Conservation (phyloP, 805 yeast genomes). For the Diddensiella transvaalensis region DNA sequence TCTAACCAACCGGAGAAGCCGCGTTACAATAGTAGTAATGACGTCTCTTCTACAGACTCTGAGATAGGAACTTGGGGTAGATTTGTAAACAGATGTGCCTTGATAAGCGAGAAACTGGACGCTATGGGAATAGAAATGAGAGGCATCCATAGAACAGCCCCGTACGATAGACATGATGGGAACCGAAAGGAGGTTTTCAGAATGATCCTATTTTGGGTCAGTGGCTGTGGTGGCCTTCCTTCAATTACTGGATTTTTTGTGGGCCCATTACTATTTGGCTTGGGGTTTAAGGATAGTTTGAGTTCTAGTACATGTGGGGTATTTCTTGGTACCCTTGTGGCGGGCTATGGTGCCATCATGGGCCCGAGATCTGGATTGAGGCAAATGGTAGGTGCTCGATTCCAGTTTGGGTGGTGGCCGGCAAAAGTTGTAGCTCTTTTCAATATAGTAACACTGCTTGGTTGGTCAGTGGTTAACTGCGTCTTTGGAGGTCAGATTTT, state of each 20-base stretch:
- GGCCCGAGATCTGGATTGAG: constrained; percentile 90
- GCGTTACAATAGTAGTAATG: neutral
- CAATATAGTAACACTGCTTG: constrained; percentile 71
- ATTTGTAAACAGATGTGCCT: constrained; percentile 14
- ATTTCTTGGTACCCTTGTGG: constrained; percentile 66
- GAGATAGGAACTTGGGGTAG: neutral
- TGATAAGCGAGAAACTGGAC: constrained; percentile 42
- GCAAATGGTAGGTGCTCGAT: constrained; percentile 81
- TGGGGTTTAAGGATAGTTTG: constrained; percentile 64
- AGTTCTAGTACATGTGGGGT: constrained; percentile 61
- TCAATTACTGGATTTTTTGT: constrained; percentile 81
- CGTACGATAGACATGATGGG: constrained; percentile 50
- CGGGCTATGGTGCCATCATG: constrained; percentile 80
- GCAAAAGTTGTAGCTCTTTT: constrained; percentile 72
- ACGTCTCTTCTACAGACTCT: neutral
- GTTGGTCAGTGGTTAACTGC: constrained; percentile 93
- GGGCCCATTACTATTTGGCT: constrained; percentile 67
- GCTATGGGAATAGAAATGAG: constrained; percentile 65
- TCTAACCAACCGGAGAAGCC: neutral
- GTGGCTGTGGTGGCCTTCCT: constrained; percentile 84
- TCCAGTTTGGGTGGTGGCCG: constrained; percentile 80
- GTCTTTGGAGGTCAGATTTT: constrained; percentile 86
- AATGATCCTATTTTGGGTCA: constrained; percentile 74
- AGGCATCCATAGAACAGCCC: constrained; percentile 73
- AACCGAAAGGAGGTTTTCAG: constrained; percentile 22